Base-by-base conservation (phyloP, 140 eudicot genomes). In the Oenanthe javanica region DNA sequence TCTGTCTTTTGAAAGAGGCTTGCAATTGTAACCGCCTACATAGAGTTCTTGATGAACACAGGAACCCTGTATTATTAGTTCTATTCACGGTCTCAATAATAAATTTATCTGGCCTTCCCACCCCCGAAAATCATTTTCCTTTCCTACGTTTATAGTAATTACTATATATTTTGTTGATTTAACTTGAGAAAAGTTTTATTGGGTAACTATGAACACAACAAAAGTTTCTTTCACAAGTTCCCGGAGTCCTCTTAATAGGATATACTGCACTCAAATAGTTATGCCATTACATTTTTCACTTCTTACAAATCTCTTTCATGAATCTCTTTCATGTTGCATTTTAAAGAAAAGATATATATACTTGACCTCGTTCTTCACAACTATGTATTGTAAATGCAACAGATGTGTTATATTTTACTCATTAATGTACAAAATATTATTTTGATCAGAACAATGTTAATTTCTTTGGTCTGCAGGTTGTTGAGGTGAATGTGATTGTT, bases 401-500 rank as follows among this genome's bases (percentile, higher is more conserved):
- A 3, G 8, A 16, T n/a, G 12, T 75, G 59, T 16, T 0, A 23
- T 10, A 50, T 27, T 43, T 14, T 23, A 76, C 46, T 49, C 21
- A 1, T 48, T 48, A 6, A 27, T 51, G 67, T 31, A 76, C 12
- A 36, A 6, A 51, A 10, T 47, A 47, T 52, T n/a, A 36, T 18
- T 19, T 5, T n/a, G n/a, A n/a, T 72, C 27, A 5, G 25, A 51
- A 1, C n/a, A 75, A 69, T 77, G 38, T 4, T 55, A 25, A 19
- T 9, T 38, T 54, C 57, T n/a, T 79, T 59, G 55, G 40, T 82
- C 51, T 79, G 49, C 84, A 94, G 99, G 99, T 94, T 88, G 97
- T 92, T 86, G 99, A 94, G 89, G 85, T 92, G 82, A 86, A 94
- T 80, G 97, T 92, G 45, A 90, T 89, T 82, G 97, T 92, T 78